These are phyloP conservation scores for Chlorella sorokiniana DNA, from an alignment of 139 green algal species.

Conservation along the genomic window DNA sequence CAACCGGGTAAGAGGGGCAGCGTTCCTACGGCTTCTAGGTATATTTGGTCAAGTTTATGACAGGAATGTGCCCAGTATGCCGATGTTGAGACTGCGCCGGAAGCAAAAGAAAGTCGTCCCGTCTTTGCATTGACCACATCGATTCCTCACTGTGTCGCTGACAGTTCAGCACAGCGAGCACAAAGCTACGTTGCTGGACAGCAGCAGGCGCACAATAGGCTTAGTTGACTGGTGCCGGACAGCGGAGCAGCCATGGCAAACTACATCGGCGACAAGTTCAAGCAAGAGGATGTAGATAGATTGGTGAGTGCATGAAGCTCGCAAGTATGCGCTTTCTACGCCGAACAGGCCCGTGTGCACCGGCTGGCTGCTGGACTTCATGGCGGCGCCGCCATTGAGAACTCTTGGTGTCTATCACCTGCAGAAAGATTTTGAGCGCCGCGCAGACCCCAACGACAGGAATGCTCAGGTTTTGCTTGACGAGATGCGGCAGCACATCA, in stretches of 20 bases:
- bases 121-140: too few relatives aligned
- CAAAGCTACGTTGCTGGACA: too few relatives aligned
- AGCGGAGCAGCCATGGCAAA: slow-evolving; percentile 37
- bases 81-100: too few relatives aligned
- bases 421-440: slow-evolving; percentile 79
- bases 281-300: slow-evolving; percentile 56
- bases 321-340: background rate
- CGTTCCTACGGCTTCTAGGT: too few relatives aligned
- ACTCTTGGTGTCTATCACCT: background rate
- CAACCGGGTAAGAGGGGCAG: too few relatives aligned
- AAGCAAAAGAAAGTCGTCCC: too few relatives aligned
- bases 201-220: too few relatives aligned
- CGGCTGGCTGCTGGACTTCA: background rate
- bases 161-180: too few relatives aligned
- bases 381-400: background rate
- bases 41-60: too few relatives aligned
- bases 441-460: slow-evolving; percentile 67
- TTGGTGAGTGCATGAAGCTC: slow-evolving; percentile 44
- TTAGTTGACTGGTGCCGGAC: too few relatives aligned
- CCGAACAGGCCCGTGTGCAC: background rate
- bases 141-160: too few relatives aligned
- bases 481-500: slow-evolving; percentile 87
- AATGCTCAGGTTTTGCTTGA: slow-evolving; percentile 78
- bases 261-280: slow-evolving; percentile 72
- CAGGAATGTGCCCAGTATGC: too few relatives aligned